phyloP scores from a whole-genome alignment of 345 rosid genomes.

The Diplotaxis tenuifolia region DNA sequence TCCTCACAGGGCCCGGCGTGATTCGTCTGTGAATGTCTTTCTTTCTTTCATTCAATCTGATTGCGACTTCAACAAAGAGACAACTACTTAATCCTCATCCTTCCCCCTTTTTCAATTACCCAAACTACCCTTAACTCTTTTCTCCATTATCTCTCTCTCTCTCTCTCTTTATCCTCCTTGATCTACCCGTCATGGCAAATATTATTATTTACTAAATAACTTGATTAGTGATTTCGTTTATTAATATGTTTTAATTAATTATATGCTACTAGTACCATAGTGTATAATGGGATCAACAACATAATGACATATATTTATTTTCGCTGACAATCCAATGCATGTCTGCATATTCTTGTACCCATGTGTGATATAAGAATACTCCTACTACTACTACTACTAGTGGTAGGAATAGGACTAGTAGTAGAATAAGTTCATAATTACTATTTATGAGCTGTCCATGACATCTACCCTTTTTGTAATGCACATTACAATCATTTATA shows the following conservation, averaged over 20 bases:
- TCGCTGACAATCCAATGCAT: conserved; percentile 35
- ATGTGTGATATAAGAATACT: neutral
- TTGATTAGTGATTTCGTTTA: neutral
- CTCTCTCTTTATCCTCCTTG: neutral
- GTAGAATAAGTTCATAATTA: conserved; percentile 10
- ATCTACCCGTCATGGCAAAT: neutral
- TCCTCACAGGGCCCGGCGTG: conserved; percentile 25
- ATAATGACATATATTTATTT: conserved; percentile 1
- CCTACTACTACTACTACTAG: neutral
- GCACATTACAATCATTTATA: neutral
- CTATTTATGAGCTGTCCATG: conserved; percentile 34
- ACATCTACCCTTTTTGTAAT: conserved; percentile 17
- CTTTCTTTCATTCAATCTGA: conserved; percentile 14
- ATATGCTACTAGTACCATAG: neutral
- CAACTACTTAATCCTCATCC: conserved; percentile 11
- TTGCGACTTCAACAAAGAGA: conserved; percentile 28
- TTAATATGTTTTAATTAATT: neutral
- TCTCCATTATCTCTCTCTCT: neutral
- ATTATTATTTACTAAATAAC: neutral
- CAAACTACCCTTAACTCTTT: conserved; percentile 21
- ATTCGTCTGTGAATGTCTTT: conserved; percentile 38
- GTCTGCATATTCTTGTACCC: conserved; percentile 9
- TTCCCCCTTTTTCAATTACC: neutral
- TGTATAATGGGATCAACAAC: conserved; percentile 17
- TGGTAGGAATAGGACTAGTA: neutral